A percentile compares a stretch with the other conserved stretches of the same genome.
phyloP scores from a whole-genome alignment of 805 yeast genomes.

The Yamadazyma akitaensis region DNA sequence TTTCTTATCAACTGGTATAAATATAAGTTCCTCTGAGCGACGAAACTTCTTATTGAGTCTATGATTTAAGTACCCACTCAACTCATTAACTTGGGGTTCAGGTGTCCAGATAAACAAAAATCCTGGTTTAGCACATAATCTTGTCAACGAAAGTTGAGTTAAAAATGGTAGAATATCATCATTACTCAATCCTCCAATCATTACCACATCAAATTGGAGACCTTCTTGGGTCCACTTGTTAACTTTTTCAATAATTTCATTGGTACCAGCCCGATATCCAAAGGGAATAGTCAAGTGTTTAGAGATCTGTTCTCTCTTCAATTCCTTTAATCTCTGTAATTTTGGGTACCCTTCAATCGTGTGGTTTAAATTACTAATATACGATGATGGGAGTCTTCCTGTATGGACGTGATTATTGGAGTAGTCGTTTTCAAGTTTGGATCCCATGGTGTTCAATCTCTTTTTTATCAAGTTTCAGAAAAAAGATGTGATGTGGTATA shows the following conservation, averaged over 20 bases:
- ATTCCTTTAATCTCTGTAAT: slow-evolving; percentile 59
- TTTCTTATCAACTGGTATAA: slow-evolving; percentile 63
- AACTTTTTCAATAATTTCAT: slow-evolving; percentile 54
- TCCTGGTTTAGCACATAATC: slow-evolving; percentile 79
- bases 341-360: slow-evolving; percentile 87
- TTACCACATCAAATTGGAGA: slow-evolving; percentile 79
- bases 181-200: slow-evolving; percentile 84
- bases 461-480: not conserved
- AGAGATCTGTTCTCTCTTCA: slow-evolving; percentile 58
- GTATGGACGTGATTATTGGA: slow-evolving; percentile 65
- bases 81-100: slow-evolving; percentile 62
- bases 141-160: slow-evolving; percentile 64
- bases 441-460: not conserved
- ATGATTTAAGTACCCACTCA: slow-evolving; percentile 51
- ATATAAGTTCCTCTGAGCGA: slow-evolving; percentile 85
- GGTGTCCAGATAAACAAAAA: slow-evolving; percentile 87
- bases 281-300: slow-evolving; percentile 58
- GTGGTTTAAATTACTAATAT: slow-evolving; percentile 60
- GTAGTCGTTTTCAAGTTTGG: slow-evolving; percentile 60
- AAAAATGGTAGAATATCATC: slow-evolving; percentile 67
- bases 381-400: slow-evolving; percentile 57
- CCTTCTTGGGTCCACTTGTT: slow-evolving; percentile 57
- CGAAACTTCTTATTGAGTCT: slow-evolving; percentile 64
- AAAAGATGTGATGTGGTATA: not conserved
- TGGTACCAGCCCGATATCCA: slow-evolving; percentile 56